Evolutionary conservation across 169 alveolate genomes (phyloP).

Genomic region (Cryptosporidium bovis): DNA sequence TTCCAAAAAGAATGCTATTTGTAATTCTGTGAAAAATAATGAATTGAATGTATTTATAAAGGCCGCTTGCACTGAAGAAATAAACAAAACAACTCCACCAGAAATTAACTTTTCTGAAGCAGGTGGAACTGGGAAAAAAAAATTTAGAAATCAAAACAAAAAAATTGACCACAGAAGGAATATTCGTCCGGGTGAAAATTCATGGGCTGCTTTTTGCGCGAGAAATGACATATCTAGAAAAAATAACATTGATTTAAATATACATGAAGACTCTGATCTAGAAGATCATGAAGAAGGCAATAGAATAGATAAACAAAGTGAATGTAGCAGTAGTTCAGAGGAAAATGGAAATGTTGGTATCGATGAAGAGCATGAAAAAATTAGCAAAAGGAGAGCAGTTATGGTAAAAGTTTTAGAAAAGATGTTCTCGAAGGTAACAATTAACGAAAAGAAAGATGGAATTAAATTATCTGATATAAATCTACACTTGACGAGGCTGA

Average conservation of each 20-base stretch:
- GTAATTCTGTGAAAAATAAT: not conserved
- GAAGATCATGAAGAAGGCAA: not conserved
- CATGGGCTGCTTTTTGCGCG: constrained; percentile 74
- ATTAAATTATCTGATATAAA: constrained; percentile 19
- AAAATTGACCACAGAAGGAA: constrained; percentile 59
- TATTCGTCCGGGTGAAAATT: constrained; percentile 23
- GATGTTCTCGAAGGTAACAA: constrained; percentile 28
- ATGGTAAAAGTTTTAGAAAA: constrained; percentile 66
- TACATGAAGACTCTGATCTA: constrained; percentile 6
- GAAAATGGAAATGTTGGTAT: not conserved
- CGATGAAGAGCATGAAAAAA: constrained; percentile 35
- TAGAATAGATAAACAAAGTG: constrained; percentile 4
- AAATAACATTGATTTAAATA: not conserved
- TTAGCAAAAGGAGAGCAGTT: constrained; percentile 46
- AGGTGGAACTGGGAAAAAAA: constrained; percentile 65
- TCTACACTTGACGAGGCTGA: constrained; percentile 30
- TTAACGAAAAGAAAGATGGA: constrained; percentile 39
- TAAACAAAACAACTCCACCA: constrained; percentile 38
- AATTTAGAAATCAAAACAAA: constrained; percentile 19
- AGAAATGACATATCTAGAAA: constrained; percentile 61
- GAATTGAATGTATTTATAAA: constrained; percentile 3
- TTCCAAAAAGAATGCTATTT: not conserved
- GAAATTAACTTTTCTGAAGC: constrained; percentile 54
- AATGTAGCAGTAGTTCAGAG: not conserved
- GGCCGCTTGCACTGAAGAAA: not conserved